phyloP scores from a whole-genome alignment of 1,284 basidiomycete genomes.

The Sutorius eximius region DNA sequence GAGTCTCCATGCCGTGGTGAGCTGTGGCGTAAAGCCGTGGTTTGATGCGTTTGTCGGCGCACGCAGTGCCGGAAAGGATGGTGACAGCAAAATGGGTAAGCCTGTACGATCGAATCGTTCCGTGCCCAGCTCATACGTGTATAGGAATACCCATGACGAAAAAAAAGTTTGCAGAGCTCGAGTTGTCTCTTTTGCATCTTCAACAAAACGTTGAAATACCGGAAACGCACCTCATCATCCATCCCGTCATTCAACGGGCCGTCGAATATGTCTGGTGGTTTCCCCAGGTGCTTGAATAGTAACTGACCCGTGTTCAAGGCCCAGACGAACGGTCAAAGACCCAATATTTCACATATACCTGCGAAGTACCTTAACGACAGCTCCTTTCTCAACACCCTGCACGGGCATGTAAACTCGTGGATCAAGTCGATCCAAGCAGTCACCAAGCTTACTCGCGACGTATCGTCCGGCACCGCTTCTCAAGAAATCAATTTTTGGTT shows the following conservation, averaged over 20 bases:
- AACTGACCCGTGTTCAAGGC: conserved; percentile 42
- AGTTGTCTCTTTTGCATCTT: conserved; percentile 92
- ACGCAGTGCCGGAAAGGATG: conserved; percentile 74
- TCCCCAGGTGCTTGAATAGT: conserved; percentile 5
- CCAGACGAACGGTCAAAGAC: conserved; percentile 54
- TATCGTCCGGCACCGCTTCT: conserved; percentile 93
- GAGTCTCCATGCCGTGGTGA: conserved; percentile 94
- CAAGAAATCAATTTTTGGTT: conserved; percentile 99
- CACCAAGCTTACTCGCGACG: conserved; percentile 90
- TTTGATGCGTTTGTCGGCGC: conserved; percentile 94
- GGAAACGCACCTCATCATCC: conserved; percentile 90
- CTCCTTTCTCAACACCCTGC: conserved; percentile 91
- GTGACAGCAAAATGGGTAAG: conserved; percentile 83
- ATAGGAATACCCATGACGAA: conserved; percentile 95
- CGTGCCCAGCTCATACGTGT: conserved; percentile 3
- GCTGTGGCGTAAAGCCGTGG: conserved; percentile 95
- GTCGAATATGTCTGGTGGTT: conserved; percentile 64
- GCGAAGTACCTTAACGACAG: conserved; percentile 79
- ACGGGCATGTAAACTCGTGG: conserved; percentile 95
- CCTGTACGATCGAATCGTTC: background rate
- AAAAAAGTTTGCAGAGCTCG: conserved; percentile 98
- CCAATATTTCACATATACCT: conserved; percentile 78
- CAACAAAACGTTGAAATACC: conserved; percentile 99
- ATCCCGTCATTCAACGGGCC: conserved; percentile 86
- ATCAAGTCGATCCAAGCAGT: conserved; percentile 98